Evolutionary conservation across 495 filamentous ascomycete genomes (phyloP).

Genomic region (Daldinia loculata): DNA sequence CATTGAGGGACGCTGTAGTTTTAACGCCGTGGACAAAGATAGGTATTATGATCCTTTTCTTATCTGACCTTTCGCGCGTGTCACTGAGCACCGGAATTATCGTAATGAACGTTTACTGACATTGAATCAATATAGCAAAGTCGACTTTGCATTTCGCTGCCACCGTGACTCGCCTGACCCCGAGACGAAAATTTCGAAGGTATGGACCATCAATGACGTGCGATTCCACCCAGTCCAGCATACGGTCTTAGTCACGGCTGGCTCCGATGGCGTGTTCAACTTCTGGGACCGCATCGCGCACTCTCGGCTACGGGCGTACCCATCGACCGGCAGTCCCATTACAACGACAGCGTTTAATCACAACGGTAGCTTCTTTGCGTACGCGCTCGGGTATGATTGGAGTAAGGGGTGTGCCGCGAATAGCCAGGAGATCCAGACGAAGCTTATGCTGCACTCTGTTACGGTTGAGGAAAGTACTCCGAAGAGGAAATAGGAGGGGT

Average conservation of each 20-base stretch:
- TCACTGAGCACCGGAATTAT: not conserved
- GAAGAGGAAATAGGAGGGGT: constrained; percentile 1
- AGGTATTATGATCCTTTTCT: constrained; percentile 53
- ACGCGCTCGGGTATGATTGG: constrained; percentile 96
- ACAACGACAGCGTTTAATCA: constrained; percentile 83
- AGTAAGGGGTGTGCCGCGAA: constrained; percentile 87
- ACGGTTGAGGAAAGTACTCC: constrained; percentile 79
- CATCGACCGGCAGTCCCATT: constrained; percentile 71
- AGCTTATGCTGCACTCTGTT: constrained; percentile 92
- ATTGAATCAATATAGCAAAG: constrained; percentile 48
- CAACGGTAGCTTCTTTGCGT: constrained; percentile 86
- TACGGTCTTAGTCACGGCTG: constrained; percentile 92
- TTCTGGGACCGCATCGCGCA: constrained; percentile 97
- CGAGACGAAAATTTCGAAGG: constrained; percentile 71
- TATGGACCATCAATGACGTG: constrained; percentile 91
- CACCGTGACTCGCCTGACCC: constrained; percentile 76
- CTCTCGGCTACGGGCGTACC: constrained; percentile 88
- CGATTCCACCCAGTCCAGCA: constrained; percentile 84
- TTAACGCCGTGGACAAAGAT: constrained; percentile 87
- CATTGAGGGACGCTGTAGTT: constrained; percentile 91
- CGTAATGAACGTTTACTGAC: not conserved
- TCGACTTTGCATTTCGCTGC: constrained; percentile 90
- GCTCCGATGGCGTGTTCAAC: constrained; percentile 90
- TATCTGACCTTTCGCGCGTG: not conserved
- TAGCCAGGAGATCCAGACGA: constrained; percentile 73